phyloP scores from a whole-genome alignment of 148 eudicot species.

The Rhododendron molle region DNA sequence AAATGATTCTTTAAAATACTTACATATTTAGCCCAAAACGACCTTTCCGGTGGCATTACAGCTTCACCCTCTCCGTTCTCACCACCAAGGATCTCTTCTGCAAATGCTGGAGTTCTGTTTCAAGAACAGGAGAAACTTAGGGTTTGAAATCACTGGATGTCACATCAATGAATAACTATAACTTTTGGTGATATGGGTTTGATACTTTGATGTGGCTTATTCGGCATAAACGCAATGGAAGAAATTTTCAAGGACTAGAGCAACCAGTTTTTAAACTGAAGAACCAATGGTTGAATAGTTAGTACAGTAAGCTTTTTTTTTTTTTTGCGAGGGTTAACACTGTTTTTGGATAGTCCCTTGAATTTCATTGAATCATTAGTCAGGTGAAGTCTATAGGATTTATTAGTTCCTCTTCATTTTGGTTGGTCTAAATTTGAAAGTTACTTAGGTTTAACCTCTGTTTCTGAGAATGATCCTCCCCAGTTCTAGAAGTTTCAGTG shows the following conservation, averaged over 20 bases:
- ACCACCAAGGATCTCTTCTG: constrained; percentile 62
- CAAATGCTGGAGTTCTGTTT: constrained; percentile 74
- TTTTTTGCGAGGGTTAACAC: neutral
- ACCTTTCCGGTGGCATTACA: constrained; percentile 63
- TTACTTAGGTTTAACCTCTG: neutral
- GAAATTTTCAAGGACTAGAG: neutral
- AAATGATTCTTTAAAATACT: constrained; percentile 24
- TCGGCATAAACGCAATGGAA: neutral
- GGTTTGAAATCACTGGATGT: neutral
- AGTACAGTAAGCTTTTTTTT: neutral
- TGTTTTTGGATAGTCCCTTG: neutral
- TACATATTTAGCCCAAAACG: constrained; percentile 99
- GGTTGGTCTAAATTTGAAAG: neutral
- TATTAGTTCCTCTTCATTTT: neutral
- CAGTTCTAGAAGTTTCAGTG: neutral
- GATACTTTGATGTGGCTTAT: neutral
- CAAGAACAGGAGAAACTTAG: neutral
- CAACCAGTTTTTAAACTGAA: neutral
- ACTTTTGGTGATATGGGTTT: neutral
- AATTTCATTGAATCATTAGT: neutral
- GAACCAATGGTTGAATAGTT: neutral
- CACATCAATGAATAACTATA: neutral
- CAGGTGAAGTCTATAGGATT: neutral
- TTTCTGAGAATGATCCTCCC: neutral
- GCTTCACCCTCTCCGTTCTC: constrained; percentile 62